Evolutionary conservation across 2,329 filamentous ascomycete species (phyloP).

Genomic region (Colletotrichum filicis): DNA sequence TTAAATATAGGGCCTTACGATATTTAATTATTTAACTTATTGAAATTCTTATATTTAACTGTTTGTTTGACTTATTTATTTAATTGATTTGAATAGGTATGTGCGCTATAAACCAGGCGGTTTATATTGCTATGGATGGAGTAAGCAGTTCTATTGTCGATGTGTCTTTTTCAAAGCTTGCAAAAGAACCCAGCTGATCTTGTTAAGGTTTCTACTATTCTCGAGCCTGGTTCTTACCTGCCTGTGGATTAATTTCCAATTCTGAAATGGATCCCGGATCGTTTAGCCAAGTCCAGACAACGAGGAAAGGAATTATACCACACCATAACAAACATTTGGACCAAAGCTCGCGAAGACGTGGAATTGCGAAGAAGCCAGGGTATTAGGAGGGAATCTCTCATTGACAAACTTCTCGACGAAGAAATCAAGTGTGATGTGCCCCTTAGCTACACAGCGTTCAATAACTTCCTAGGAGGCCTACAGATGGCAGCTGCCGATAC

Average conservation of each 20-base stretch:
- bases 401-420: conserved; percentile 54
- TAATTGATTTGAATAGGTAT: no score
- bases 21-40: no score
- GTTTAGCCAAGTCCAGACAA: conserved; percentile 52
- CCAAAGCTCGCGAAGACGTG: conserved; percentile 47
- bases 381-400: conserved; percentile 44
- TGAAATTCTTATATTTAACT: no score
- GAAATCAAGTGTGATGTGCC: conserved; percentile 43
- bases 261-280: conserved; percentile 54
- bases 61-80: no score
- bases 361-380: conserved; percentile 42
- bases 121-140: conserved; percentile 4
- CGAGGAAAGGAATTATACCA: conserved; percentile 48
- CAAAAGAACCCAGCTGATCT: not conserved
- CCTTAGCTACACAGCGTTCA: conserved; percentile 40
- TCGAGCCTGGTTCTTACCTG: conserved; percentile 59
- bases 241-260: conserved; percentile 60
- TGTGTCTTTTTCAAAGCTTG: not conserved
- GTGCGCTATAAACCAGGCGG: not conserved
- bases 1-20: no score
- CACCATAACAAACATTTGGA: conserved; percentile 54
- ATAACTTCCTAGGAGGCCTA: conserved; percentile 50
- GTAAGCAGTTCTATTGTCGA: not conserved
- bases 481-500: conserved; percentile 50
- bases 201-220: conserved; percentile 44